phyloP scores from a whole-genome alignment of 148 eudicot species.

The Dianthus caryophyllus region DNA sequence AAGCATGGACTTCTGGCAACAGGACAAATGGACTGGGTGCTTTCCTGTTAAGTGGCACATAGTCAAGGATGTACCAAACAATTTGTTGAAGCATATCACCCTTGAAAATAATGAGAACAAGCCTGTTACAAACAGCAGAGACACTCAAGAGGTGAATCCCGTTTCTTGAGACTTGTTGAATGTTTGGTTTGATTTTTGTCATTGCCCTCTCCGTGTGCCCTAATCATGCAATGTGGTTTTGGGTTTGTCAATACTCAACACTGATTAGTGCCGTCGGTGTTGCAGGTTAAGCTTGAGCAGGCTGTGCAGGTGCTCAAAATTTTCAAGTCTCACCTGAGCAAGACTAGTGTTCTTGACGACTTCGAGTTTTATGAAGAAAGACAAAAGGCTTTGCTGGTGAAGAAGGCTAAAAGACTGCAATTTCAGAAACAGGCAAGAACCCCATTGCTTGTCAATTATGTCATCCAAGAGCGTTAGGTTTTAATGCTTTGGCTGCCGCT shows the following conservation, averaged over 20 bases:
- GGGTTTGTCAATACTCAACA: no score
- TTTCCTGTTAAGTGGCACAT: slow-evolving; percentile 53
- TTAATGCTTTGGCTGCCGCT: no score
- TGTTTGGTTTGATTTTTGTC: not conserved
- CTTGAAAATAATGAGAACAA: slow-evolving; percentile 47
- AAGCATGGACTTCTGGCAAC: slow-evolving; percentile 51
- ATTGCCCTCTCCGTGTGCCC: not conserved
- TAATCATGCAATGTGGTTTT: not conserved
- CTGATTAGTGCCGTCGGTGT: slow-evolving; percentile 2
- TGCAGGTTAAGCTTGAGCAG: slow-evolving; percentile 53
- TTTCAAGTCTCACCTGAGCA: slow-evolving; percentile 43
- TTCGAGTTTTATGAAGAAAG: slow-evolving; percentile 52
- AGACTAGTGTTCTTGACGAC: slow-evolving; percentile 48
- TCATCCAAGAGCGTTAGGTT: no score
- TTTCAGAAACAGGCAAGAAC: slow-evolving; percentile 37
- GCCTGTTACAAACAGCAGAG: slow-evolving; percentile 51
- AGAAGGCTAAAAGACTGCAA: slow-evolving; percentile 40
- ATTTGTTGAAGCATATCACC: slow-evolving; percentile 43
- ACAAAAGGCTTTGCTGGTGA: slow-evolving; percentile 42
- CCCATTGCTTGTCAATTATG: not conserved
- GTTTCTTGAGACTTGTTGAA: not conserved
- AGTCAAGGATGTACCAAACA: slow-evolving; percentile 44
- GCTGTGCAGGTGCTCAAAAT: slow-evolving; percentile 41
- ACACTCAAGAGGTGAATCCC: slow-evolving; percentile 42
- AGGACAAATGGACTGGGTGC: slow-evolving; percentile 53